These are phyloP conservation scores for Aspergillus bombycis DNA, from an alignment of 2,329 filamentous ascomycete genomes.

Conservation along the genomic window DNA sequence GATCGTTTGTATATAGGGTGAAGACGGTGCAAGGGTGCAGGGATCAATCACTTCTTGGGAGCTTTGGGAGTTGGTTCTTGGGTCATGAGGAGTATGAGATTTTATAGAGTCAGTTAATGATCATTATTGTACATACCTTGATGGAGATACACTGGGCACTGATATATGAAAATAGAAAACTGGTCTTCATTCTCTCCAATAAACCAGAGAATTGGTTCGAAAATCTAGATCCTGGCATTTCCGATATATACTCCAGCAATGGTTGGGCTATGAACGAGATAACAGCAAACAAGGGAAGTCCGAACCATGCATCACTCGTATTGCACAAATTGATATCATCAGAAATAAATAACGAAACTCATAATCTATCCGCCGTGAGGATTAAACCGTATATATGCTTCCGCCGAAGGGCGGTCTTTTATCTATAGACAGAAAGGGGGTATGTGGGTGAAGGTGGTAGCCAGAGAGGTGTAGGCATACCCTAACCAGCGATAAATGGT, in stretches of 20 bases:
- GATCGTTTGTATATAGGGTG: background rate
- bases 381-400: conserved; percentile 15
- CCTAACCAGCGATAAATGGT: background rate
- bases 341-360: conserved; percentile 17
- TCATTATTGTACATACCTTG: background rate
- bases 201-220: background rate
- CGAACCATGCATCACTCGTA: conserved; percentile 10
- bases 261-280: conserved; percentile 9
- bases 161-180: background rate
- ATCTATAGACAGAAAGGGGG: conserved; percentile 17
- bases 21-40: background rate
- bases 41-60: background rate
- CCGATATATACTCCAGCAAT: background rate
- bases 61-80: background rate
- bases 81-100: background rate
- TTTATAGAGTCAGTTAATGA: background rate
- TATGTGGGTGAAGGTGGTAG: conserved; percentile 9
- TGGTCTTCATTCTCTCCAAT: background rate
- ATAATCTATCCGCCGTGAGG: conserved; percentile 23
- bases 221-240: background rate
- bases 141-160: background rate
- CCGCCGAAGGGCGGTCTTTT: conserved; percentile 8
- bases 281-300: conserved; percentile 3
- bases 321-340: conserved; percentile 19
- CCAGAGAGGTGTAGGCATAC: background rate